phyloP scores from a whole-genome alignment of 2,329 filamentous ascomycete species.

The Beauveria pseudobassiana region DNA sequence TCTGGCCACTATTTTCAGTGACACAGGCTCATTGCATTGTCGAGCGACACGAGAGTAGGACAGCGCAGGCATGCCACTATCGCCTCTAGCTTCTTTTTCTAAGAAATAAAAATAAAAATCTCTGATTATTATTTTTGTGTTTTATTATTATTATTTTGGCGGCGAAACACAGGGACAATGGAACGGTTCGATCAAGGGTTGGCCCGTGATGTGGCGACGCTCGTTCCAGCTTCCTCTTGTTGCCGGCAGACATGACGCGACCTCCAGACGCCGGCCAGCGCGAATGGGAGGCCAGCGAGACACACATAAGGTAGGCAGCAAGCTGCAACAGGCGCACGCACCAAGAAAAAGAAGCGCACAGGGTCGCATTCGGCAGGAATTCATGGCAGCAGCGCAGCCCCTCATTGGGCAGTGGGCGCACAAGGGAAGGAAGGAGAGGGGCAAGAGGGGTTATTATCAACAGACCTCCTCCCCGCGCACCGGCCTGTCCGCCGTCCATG shows the following conservation, averaged over 20 bases:
- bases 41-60: neutral
- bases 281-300: constrained; percentile 1
- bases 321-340: constrained; percentile 5
- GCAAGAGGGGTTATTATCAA: neutral
- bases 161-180: neutral
- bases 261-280: constrained; percentile 3
- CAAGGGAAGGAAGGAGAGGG: neutral
- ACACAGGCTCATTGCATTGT: neutral
- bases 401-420: neutral
- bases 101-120: too few species aligned
- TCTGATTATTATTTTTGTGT: neutral
- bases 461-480: neutral
- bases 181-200: constrained; percentile 4
- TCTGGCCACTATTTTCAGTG: neutral
- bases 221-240: neutral
- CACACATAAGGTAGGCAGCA: neutral
- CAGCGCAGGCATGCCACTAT: neutral
- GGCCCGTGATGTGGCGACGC: constrained; percentile 1
- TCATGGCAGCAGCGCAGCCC: neutral
- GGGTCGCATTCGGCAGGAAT: neutral
- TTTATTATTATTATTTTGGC: neutral
- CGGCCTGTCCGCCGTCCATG: constrained; percentile 2
- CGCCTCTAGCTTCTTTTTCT: neutral
- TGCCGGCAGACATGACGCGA: neutral
- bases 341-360: neutral